Percentiles rank a stretch among this genome's conserved stretches.
These are phyloP conservation scores for Spinacia oleracea DNA, from an alignment of 179 eudicot species.

Conservation along the genomic window DNA sequence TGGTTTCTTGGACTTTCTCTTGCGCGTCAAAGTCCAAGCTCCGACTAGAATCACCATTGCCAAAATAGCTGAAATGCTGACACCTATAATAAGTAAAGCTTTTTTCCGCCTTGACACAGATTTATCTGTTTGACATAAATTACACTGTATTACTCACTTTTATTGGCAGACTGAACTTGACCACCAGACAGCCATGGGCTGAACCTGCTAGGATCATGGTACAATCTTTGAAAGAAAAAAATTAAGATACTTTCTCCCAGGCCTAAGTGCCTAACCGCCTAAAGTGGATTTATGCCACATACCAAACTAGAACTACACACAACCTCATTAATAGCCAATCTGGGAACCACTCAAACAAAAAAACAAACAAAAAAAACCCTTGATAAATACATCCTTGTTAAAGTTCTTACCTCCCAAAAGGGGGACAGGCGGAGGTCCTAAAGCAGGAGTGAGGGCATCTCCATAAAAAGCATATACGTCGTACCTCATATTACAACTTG, in stretches of 20 bases:
- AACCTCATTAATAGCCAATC: no score
- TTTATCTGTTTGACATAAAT: neutral
- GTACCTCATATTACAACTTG: constrained; percentile 32
- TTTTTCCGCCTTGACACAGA: neutral
- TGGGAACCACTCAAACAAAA: no score
- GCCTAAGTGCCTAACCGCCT: no score
- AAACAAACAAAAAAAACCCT: no score
- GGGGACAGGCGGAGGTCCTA: constrained; percentile 7
- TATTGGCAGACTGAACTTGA: neutral
- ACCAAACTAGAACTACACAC: no score
- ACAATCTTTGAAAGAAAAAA: no score
- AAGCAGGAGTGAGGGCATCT: neutral
- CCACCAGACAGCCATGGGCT: neutral
- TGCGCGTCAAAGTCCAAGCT: neutral
- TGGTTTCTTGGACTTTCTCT: neutral
- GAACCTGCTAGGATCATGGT: no score
- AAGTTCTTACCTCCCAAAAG: neutral
- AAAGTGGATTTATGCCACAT: no score
- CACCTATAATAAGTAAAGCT: neutral
- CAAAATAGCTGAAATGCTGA: neutral
- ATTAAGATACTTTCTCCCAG: no score
- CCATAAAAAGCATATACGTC: constrained; percentile 30
- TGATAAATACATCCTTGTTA: neutral
- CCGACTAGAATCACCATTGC: neutral
- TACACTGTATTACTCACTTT: neutral